Conservation (phyloP, 176 grass and related monocot species). For the Leersia perrieri region DNA sequence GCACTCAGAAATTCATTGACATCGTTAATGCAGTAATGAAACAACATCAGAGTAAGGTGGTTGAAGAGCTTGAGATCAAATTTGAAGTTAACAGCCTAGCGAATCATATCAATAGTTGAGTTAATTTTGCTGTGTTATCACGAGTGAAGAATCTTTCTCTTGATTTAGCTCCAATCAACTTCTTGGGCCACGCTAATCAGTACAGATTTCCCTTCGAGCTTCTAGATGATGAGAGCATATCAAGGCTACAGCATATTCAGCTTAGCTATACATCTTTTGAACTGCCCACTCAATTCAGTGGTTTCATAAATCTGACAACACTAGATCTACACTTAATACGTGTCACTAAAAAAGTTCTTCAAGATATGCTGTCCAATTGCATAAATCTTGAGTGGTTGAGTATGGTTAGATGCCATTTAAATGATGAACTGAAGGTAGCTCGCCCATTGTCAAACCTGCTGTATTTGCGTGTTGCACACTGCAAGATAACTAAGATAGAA, state of each 20-base stretch:
- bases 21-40: slow-evolving; percentile 23
- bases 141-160: background rate
- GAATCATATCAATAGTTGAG: slow-evolving; percentile 18
- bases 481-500: background rate
- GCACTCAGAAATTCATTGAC: slow-evolving; percentile 1
- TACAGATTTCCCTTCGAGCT: slow-evolving; percentile 16
- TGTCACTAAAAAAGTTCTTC: background rate
- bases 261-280: slow-evolving; percentile 10
- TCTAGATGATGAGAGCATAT: background rate
- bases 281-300: background rate
- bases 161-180: slow-evolving; percentile 3
- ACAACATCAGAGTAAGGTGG: background rate
- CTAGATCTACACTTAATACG: background rate
- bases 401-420: slow-evolving; percentile 1
- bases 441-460: background rate
- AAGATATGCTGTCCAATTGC: slow-evolving; percentile 8
- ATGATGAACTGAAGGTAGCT: background rate
- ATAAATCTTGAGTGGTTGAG: slow-evolving; percentile 9
- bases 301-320: background rate
- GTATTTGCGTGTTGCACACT: background rate
- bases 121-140: background rate
- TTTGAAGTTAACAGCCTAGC: background rate
- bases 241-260: slow-evolving; percentile 1
- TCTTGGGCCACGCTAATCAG: rapidly evolving
- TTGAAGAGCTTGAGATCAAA: slow-evolving; percentile 21